Evolutionary conservation across 2,329 filamentous ascomycete genomes (phyloP).

Genomic region (Calonectria pteridis): DNA sequence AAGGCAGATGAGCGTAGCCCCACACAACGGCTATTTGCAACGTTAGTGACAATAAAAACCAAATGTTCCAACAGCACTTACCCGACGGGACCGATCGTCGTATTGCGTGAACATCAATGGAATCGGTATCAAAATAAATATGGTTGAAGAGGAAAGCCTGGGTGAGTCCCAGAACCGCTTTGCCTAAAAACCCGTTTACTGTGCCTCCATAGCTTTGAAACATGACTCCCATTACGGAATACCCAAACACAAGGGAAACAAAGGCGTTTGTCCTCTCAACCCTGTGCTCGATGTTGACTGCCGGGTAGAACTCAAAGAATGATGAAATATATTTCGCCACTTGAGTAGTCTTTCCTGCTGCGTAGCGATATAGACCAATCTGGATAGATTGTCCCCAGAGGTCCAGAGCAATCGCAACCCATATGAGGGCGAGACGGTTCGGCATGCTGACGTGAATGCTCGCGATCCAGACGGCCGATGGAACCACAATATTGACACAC

Average conservation of each 20-base stretch:
- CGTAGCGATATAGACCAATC: slow-evolving; percentile 51
- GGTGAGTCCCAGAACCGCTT: slow-evolving; percentile 69
- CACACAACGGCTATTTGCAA: slow-evolving; percentile 61
- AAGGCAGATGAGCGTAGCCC: slow-evolving; percentile 69
- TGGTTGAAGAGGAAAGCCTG: slow-evolving; percentile 72
- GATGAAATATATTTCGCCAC: slow-evolving; percentile 45
- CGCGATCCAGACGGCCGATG: slow-evolving; percentile 69
- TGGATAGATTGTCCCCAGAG: slow-evolving; percentile 60
- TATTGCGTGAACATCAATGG: slow-evolving; percentile 72
- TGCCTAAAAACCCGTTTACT: slow-evolving; percentile 71
- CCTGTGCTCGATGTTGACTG: slow-evolving; percentile 75
- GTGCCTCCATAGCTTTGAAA: slow-evolving; percentile 65
- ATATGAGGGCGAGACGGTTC: slow-evolving; percentile 66
- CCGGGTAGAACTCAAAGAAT: slow-evolving; percentile 70
- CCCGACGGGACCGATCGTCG: slow-evolving; percentile 60
- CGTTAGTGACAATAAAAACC: slow-evolving; percentile 17
- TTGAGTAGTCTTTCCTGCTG: slow-evolving; percentile 32
- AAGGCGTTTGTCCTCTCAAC: slow-evolving; percentile 75
- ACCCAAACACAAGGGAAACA: slow-evolving; percentile 74
- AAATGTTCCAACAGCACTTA: slow-evolving; percentile 38
- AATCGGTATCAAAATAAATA: slow-evolving; percentile 75
- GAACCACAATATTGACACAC: slow-evolving; percentile 58
- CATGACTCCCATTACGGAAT: slow-evolving; percentile 71
- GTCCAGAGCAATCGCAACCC: slow-evolving; percentile 67
- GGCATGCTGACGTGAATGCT: slow-evolving; percentile 69